Conservation (phyloP, 257 asterid genomes). For the Penstemon eatonii region DNA sequence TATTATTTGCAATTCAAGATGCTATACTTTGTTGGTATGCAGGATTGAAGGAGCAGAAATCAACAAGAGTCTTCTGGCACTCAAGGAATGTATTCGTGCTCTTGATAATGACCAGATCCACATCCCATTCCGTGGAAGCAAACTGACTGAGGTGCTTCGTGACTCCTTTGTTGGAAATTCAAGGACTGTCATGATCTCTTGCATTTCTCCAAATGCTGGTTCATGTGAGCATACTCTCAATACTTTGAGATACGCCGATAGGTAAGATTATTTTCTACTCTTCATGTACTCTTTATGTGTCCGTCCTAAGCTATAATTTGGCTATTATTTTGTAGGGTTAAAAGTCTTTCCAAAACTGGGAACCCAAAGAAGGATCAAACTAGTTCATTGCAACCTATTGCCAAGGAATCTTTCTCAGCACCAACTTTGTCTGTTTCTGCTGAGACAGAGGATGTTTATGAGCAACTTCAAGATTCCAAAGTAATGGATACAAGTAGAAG, state of each 20-base stretch:
- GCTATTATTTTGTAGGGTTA: conserved; percentile 59
- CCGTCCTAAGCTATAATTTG: conserved; percentile 26
- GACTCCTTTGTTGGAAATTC: conserved; percentile 98
- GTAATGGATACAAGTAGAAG: conserved; percentile 53
- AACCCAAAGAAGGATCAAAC: conserved; percentile 72
- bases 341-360: conserved; percentile 91
- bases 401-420: conserved; percentile 63
- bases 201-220: conserved; percentile 95
- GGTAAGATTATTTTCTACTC: conserved; percentile 41
- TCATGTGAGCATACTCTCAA: conserved; percentile 98
- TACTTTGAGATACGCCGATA: conserved; percentile 93
- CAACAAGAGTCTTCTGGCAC: conserved; percentile 91
- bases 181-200: conserved; percentile 94
- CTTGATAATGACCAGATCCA: conserved; percentile 97
- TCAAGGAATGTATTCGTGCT: conserved; percentile 96
- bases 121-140: conserved; percentile 98
- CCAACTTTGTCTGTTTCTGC: conserved; percentile 47
- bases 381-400: conserved; percentile 49
- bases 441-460: conserved; percentile 59
- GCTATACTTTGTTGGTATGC: conserved; percentile 26
- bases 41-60: conserved; percentile 99
- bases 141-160: conserved; percentile 95
- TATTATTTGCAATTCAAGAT: conserved; percentile 15
- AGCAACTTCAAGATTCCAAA: conserved; percentile 60
- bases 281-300: conserved; percentile 12